phyloP scores from a whole-genome alignment of 2,329 filamentous ascomycete genomes.

The Chaetomiaceae sp. region DNA sequence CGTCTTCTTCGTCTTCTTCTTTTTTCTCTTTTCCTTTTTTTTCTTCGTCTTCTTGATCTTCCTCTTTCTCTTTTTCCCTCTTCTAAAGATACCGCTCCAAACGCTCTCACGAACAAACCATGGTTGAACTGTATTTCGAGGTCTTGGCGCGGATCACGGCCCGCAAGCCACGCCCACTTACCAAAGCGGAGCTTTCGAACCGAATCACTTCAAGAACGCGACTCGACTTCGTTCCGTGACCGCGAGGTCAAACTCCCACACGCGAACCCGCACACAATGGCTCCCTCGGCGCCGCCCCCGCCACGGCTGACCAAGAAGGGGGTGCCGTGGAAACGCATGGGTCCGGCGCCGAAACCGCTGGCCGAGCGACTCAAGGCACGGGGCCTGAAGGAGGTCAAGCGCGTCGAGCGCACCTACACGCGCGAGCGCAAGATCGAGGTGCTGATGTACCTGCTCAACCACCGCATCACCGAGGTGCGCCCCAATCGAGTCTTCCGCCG shows the following conservation, averaged over 20 bases:
- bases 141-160: too few relatives aligned
- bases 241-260: too few relatives aligned
- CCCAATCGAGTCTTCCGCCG: constrained; percentile 11
- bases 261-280: neutral
- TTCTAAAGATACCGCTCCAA: too few relatives aligned
- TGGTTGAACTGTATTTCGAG: too few relatives aligned
- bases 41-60: too few relatives aligned
- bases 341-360: constrained; percentile 18
- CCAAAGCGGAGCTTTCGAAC: too few relatives aligned
- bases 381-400: constrained; percentile 16
- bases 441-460: constrained; percentile 22
- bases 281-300: neutral
- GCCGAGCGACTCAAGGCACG: constrained; percentile 14
- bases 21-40: neutral
- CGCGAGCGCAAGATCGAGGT: constrained; percentile 25
- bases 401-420: constrained; percentile 22
- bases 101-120: too few relatives aligned
- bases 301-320: constrained; percentile 13
- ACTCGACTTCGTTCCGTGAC: too few relatives aligned
- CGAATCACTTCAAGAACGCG: too few relatives aligned
- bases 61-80: too few relatives aligned
- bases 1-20: neutral
- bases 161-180: too few relatives aligned
- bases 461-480: constrained; percentile 18
- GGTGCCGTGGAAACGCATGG: constrained; percentile 9